Percentiles rank a stretch among this genome's conserved stretches.
Evolutionary conservation across 208 protist genomes (phyloP).

Genomic region (Wallacemonas sp.): DNA sequence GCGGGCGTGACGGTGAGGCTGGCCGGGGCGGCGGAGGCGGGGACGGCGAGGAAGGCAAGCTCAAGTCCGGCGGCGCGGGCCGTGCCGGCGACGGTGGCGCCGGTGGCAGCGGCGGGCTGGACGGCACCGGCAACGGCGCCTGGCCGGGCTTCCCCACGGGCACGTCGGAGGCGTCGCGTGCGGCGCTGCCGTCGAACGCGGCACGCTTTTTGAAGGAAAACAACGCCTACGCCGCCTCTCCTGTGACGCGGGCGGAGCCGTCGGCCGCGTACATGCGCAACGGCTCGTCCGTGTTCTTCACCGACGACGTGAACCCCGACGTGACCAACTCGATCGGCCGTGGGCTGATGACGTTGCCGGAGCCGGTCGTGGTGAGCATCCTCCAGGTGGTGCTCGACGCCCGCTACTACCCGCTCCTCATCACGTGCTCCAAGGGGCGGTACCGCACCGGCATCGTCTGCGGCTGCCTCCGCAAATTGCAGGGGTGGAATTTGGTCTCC

Average conservation of each 20-base stretch:
- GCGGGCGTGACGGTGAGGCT: constrained; percentile 4
- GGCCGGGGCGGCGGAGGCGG: no score
- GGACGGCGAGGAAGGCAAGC: no score
- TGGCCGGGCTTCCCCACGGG: not conserved
- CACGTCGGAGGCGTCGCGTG: not conserved
- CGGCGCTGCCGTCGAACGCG: constrained; percentile 29
- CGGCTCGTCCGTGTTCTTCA: not conserved
- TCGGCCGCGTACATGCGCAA: constrained; percentile 1
- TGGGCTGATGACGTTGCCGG: constrained; percentile 78
- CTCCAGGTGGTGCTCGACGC: constrained; percentile 95
- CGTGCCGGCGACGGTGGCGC: not conserved
- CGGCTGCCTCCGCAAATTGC: constrained; percentile 97
- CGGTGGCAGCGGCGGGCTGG: not conserved
- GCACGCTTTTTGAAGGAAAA: constrained; percentile 49
- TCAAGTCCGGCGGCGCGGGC: not conserved
- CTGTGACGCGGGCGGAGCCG: not conserved
- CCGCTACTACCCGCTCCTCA: constrained; percentile 94
- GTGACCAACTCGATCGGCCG: constrained; percentile 18
- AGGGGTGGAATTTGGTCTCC: constrained; percentile 97
- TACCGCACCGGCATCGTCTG: constrained; percentile 98
- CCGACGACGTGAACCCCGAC: constrained; percentile 7
- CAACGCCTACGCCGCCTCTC: constrained; percentile 20
- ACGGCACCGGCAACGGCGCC: not conserved
- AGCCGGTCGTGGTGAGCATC: constrained; percentile 90
- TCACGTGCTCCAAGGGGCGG: constrained; percentile 96